phyloP scores from a whole-genome alignment of 805 yeast species.

The Candida adriatica region DNA sequence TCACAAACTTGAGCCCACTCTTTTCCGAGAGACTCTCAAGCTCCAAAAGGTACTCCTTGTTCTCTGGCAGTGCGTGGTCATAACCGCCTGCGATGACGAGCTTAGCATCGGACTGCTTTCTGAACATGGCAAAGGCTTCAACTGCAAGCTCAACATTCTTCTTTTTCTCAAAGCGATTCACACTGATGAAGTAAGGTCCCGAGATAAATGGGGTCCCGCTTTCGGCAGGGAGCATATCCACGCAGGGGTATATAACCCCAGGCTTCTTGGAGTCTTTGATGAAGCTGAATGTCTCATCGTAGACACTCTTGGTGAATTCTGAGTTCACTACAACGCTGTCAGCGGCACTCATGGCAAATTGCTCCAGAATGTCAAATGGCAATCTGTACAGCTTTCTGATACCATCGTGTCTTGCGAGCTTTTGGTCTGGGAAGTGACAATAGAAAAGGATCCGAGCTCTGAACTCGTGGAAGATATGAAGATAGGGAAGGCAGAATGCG shows the following conservation, averaged over 20 bases:
- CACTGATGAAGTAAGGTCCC: slow-evolving; percentile 50
- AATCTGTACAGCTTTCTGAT: slow-evolving; percentile 61
- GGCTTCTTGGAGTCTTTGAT: slow-evolving; percentile 22
- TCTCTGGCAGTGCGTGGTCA: slow-evolving; percentile 69
- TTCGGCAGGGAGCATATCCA: slow-evolving; percentile 41
- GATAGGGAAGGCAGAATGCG: slow-evolving; percentile 72
- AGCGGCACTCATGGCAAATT: slow-evolving; percentile 66
- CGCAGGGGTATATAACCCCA: slow-evolving; percentile 52
- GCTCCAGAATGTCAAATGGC: slow-evolving; percentile 84
- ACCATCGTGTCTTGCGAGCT: slow-evolving; percentile 52
- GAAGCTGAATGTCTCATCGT: slow-evolving; percentile 53
- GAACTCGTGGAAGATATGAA: slow-evolving; percentile 38
- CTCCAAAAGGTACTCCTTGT: slow-evolving; percentile 62
- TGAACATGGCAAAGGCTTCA: slow-evolving; percentile 48
- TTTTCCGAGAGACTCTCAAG: slow-evolving; percentile 43
- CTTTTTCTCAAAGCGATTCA: slow-evolving; percentile 85
- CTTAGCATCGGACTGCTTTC: slow-evolving; percentile 29
- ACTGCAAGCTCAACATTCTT: slow-evolving; percentile 80
- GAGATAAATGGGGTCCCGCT: slow-evolving; percentile 11
- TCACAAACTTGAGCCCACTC: slow-evolving; percentile 38
- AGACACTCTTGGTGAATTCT: slow-evolving; percentile 68
- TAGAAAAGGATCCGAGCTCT: slow-evolving; percentile 64
- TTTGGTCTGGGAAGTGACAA: slow-evolving; percentile 94
- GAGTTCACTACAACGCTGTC: slow-evolving; percentile 87
- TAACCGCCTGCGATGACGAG: slow-evolving; percentile 88